phyloP scores from a whole-genome alignment of 305 asterid species.

The Plantago coronopus region DNA sequence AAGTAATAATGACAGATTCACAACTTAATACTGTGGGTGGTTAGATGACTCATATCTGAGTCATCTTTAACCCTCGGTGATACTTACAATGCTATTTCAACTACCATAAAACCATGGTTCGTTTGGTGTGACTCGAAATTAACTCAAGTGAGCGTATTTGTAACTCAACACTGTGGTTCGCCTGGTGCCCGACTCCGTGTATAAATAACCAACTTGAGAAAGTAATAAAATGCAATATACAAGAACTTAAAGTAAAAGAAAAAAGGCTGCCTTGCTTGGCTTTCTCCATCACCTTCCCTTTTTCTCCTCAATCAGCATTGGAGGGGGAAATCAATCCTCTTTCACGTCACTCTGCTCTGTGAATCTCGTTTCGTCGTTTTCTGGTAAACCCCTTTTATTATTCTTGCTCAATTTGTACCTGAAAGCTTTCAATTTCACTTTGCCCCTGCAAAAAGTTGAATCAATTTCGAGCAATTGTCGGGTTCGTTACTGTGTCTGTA shows the following conservation, averaged over 20 bases:
- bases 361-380: conserved; percentile 15
- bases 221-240: not conserved
- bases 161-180: no score
- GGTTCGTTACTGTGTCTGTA: conserved; percentile 23
- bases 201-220: not conserved
- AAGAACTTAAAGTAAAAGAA: not conserved
- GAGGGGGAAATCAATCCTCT: conserved; percentile 28
- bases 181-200: no score
- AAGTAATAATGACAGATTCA: no score
- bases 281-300: conserved; percentile 25
- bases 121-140: no score
- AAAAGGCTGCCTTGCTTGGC: conserved; percentile 20
- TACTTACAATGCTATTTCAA: no score
- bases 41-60: no score
- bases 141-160: no score
- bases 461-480: conserved; percentile 10
- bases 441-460: conserved; percentile 3
- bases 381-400: not conserved
- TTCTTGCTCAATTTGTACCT: not conserved
- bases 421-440: not conserved
- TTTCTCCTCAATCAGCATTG: conserved; percentile 34
- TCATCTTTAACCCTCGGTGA: no score
- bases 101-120: no score
- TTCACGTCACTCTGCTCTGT: conserved; percentile 29
- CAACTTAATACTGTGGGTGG: no score